Conservation (phyloP, 2,329 filamentous ascomycete genomes). For the Dissoconium aciculare region DNA sequence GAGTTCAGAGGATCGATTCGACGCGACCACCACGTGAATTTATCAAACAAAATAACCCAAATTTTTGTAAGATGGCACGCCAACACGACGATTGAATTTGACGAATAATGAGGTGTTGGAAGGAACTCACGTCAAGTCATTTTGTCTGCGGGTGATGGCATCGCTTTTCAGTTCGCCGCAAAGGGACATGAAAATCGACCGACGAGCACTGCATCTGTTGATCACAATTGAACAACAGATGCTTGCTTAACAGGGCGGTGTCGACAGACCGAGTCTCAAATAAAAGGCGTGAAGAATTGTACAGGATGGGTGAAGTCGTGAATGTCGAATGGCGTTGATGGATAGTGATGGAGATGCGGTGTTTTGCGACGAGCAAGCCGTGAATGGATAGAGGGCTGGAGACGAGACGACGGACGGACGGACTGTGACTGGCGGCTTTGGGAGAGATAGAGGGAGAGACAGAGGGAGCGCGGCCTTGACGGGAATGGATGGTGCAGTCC, state of each 20-base stretch:
- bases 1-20: conserved; percentile 2
- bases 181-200: conserved; percentile 28
- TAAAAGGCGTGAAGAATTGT: neutral
- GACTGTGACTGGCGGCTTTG: no score
- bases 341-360: no score
- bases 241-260: conserved; percentile 3
- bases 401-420: no score
- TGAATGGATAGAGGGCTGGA: no score
- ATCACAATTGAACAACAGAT: conserved; percentile 21
- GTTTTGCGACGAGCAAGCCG: no score
- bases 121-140: conserved; percentile 31
- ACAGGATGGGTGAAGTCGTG: neutral
- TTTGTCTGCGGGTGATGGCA: conserved; percentile 26
- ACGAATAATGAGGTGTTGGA: conserved; percentile 11
- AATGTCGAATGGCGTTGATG: no score
- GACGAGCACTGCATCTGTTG: conserved; percentile 34
- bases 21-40: conserved; percentile 1
- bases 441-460: no score
- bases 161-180: conserved; percentile 29
- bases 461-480: no score
- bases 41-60: conserved; percentile 1
- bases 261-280: neutral
- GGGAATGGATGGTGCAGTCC: no score
- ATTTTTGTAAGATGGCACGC: no score
- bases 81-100: no score